phyloP scores from a whole-genome alignment of 2,329 filamentous ascomycete genomes.

The Fusarium annulatum region DNA sequence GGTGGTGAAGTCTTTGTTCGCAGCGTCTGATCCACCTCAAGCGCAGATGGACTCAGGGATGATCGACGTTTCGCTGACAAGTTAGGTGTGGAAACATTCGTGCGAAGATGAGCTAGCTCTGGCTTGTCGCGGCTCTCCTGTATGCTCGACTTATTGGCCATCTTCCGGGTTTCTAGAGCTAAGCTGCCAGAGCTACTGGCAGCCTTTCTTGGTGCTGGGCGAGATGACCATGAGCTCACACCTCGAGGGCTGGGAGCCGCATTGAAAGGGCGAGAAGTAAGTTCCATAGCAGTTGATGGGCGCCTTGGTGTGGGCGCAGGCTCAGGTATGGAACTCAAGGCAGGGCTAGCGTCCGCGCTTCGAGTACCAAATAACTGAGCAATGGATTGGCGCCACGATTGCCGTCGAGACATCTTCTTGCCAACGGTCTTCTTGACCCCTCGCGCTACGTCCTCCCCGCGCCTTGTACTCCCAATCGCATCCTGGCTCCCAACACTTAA shows the following conservation, averaged over 20 bases:
- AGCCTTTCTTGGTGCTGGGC: conserved; percentile 1
- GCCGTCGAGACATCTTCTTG: conserved; percentile 29
- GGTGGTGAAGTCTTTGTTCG: conserved; percentile 54
- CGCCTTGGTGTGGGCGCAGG: conserved; percentile 8
- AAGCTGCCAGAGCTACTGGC: conserved; percentile 9
- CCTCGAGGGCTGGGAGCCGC: background rate
- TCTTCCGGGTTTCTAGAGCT: conserved; percentile 8
- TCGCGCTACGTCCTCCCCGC: conserved; percentile 2
- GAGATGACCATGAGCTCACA: conserved; percentile 1
- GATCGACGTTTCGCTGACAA: conserved; percentile 36
- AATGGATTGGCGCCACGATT: conserved; percentile 34
- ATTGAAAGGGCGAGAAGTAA: background rate
- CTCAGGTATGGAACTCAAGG: background rate
- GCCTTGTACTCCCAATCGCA: conserved; percentile 14
- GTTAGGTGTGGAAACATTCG: conserved; percentile 43
- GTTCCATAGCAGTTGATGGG: conserved; percentile 21
- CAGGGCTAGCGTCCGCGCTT: conserved; percentile 19
- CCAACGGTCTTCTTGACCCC: background rate
- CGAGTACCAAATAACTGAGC: conserved; percentile 32
- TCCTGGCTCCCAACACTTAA: conserved; percentile 62
- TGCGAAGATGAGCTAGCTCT: conserved; percentile 28
- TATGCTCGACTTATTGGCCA: background rate
- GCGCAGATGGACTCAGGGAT: conserved; percentile 10
- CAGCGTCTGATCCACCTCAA: conserved; percentile 33
- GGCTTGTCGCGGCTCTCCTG: conserved; percentile 21